Base-by-base conservation (phyloP, 305 asterid genomes). In the Fraxinus albicans region DNA sequence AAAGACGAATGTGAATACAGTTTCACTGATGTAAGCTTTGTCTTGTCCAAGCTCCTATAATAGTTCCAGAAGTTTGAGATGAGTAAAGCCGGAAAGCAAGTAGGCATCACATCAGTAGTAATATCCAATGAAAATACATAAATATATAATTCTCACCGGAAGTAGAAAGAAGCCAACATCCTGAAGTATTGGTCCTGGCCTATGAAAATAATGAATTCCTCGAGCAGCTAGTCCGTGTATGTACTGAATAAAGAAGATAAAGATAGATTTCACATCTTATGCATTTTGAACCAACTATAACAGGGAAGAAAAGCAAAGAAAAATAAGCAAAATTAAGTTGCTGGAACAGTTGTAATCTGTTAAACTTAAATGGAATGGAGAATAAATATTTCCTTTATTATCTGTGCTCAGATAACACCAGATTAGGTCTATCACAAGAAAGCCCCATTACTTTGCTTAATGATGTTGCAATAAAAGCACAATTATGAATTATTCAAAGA, bases 211-310 rank as follows among this genome's bases (percentile, higher is more conserved):
- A 91, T 96, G 98, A 84, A 93, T 90, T 82, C 99, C 98, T 86
- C 95, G 93, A 86, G 99, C 99, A 85, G 99, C 98, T 73, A 96
- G 76, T 75, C 98, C 98, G 35, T 96, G 99, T 76, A 94, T 91
- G 87, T 96, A 96, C 98, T 93, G 91, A 85, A 63, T 42, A 88
- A 70, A 85, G 75, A 6, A 73, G 9, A 80, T 34, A 83, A 36
- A 77, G 50, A 84, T 35, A 69, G 55, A 63, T 1, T 70, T 77
- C 75, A 80, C 40, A 73, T 50, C 53, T 79, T 78, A 81, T 73
- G 36, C n/a, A 67, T 67, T 67, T 27, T 2, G 12, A 10, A 67
- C 36, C 19, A 67, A 67, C 33, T 10, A 27, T 29, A 67, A 67
- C 33, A 10, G 10, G 35, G n/a, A 67, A 67, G 13, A 60, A 67